phyloP scores from a whole-genome alignment of 495 filamentous ascomycete genomes.

The Usnea hakonensis region DNA sequence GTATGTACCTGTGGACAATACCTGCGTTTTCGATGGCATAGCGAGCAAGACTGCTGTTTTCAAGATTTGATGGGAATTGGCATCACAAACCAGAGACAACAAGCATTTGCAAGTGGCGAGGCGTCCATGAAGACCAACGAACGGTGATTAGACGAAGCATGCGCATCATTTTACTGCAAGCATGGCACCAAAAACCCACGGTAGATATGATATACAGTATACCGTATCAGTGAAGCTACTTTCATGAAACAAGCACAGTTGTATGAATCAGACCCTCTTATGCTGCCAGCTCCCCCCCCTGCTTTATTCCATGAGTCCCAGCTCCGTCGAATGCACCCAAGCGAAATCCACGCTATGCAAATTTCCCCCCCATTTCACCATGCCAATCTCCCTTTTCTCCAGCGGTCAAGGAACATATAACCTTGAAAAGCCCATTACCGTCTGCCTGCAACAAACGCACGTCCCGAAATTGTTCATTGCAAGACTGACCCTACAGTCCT shows the following conservation, averaged over 20 bases:
- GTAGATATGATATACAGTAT: neutral
- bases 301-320: neutral
- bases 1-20: constrained; percentile 92
- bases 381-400: neutral
- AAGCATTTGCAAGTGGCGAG: neutral
- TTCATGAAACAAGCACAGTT: neutral
- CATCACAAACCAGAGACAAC: neutral
- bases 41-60: constrained; percentile 70
- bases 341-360: constrained; percentile 14
- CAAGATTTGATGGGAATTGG: constrained; percentile 22
- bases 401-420: constrained; percentile 73
- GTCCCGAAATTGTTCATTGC: constrained; percentile 96
- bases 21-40: constrained; percentile 87
- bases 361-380: neutral
- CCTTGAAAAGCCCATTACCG: constrained; percentile 77
- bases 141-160: neutral
- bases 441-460: constrained; percentile 85
- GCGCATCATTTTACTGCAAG: neutral
- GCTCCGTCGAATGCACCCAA: neutral
- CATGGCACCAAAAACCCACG: neutral
- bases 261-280: neutral
- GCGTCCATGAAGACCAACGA: neutral
- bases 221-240: neutral
- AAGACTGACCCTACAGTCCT: constrained; percentile 86
- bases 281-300: neutral